phyloP scores from a whole-genome alignment of 1,284 basidiomycete species.

The Mrakiaceae sp. region DNA sequence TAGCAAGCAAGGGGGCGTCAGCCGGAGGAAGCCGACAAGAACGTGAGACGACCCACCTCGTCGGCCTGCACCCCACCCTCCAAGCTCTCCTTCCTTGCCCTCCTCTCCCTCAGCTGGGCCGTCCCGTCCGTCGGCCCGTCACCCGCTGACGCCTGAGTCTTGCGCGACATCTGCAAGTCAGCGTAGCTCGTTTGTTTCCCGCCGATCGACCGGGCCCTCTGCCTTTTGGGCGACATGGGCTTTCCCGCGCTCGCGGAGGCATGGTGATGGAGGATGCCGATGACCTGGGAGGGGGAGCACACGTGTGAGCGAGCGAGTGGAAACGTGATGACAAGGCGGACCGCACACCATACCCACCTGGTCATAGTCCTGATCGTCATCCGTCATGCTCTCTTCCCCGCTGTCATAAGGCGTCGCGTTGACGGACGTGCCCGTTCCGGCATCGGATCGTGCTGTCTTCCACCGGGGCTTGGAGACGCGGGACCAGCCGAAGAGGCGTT shows the following conservation, averaged over 20 bases:
- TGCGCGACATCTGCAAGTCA: too few species aligned
- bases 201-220: too few species aligned
- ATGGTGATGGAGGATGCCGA: constrained; percentile 11
- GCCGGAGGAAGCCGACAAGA: too few species aligned
- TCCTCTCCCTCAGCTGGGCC: too few species aligned
- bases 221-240: not conserved
- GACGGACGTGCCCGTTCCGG: constrained; percentile 21
- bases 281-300: not conserved
- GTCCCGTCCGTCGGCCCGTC: too few species aligned
- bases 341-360: constrained; percentile 28
- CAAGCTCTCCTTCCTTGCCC: too few species aligned
- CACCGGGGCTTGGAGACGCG: constrained; percentile 25
- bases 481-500: constrained; percentile 86
- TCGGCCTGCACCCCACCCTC: too few species aligned
- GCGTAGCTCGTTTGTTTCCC: too few species aligned
- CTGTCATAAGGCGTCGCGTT: constrained; percentile 28
- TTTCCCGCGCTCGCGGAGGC: not conserved
- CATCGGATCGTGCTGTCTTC: not conserved
- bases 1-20: too few species aligned
- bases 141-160: too few species aligned
- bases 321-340: not conserved
- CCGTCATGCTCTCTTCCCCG: constrained; percentile 34
- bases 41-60: too few species aligned
- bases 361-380: constrained; percentile 40
- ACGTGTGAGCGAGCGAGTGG: too few species aligned